Evolutionary conservation across 768 basidiomycete species (phyloP), one percentile per base, ranked within the genome.

Genomic region (Pulveroboletus sp.): DNA sequence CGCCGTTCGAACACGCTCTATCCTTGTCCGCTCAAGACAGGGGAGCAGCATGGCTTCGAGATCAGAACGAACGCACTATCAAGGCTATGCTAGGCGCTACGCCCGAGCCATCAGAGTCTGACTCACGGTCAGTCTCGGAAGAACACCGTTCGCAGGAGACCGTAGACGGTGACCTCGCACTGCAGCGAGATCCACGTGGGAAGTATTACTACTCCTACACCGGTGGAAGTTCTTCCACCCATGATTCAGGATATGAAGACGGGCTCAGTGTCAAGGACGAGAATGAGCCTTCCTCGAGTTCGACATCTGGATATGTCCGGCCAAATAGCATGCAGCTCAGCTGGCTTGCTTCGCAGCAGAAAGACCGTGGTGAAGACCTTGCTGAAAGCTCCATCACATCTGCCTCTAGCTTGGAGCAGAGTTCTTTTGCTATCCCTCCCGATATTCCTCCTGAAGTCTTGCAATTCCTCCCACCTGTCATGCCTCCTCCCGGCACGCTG

Each of bases 141-240:
- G 65, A 61, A 59, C 72, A 66, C 35, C 60, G 61, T 35, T 56
- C 70, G 43, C 66, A 76, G 54, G 72, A 76, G 46, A 63, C 65
- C 43, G 65, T 82, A 44, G 76, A 74, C 18, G 83, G 85, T 3
- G 84, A 79, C 54, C 73, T 90, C 21, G 82, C 80, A 4, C 66
- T 91, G 41, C 76, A 89, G 62, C 74, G 81, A 55, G 83, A 84
- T 63, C 73, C 76, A 6, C 72, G 80, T 7, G 89, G 89, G 24
- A 82, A 81, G 59, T 89, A 83, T 55, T 89, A 90, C 57, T 91
- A 90, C 63, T 77, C 81, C 2, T 90, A 89, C 60, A 79, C 74
- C 0, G 68, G 68, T 2, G 73, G 75, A 8, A 70, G 75, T 30
- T 76, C 78, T 17, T 76, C 79, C 35, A 65, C 64, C 4, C 79